Evolutionary conservation across 192 early-diverging fungal species (phyloP).

Genomic region (Tieghemiomyces parasiticus): DNA sequence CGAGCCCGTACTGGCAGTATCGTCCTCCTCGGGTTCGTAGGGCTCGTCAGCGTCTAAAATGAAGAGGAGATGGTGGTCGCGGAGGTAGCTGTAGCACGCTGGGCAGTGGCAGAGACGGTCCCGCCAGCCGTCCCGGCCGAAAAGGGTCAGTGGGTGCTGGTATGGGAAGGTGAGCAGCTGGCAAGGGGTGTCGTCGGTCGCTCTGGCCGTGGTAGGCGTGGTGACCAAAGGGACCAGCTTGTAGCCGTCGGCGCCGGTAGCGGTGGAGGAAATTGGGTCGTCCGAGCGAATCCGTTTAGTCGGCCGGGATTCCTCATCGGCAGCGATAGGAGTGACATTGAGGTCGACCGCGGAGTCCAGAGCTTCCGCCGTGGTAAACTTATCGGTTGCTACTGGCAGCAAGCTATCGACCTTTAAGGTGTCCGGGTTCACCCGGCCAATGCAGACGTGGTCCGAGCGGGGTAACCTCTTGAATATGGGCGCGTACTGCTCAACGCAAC

Average conservation of each 20-base stretch:
- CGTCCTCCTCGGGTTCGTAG: slow-evolving; percentile 67
- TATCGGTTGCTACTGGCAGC: too few species aligned
- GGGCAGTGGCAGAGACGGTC: slow-evolving; percentile 51
- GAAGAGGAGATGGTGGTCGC: slow-evolving; percentile 28
- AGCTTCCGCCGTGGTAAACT: slow-evolving; percentile 11
- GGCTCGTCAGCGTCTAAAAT: slow-evolving; percentile 47
- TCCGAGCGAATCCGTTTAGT: not conserved
- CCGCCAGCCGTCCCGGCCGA: slow-evolving; percentile 60
- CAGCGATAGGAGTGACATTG: slow-evolving; percentile 11
- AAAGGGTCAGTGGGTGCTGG: slow-evolving; percentile 40
- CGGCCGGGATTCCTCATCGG: slow-evolving; percentile 10
- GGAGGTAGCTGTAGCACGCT: slow-evolving; percentile 36
- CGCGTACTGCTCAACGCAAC: slow-evolving; percentile 33
- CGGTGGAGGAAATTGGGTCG: not conserved
- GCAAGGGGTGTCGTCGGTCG: slow-evolving; percentile 13
- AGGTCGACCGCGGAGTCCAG: slow-evolving; percentile 7
- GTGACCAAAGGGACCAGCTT: too few species aligned
- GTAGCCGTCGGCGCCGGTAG: slow-evolving; percentile 10
- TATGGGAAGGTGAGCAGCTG: slow-evolving; percentile 20
- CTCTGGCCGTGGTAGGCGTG: slow-evolving; percentile 13
- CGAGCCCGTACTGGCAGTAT: slow-evolving; percentile 47
- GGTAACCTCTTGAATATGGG: slow-evolving; percentile 20
- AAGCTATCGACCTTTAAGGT: slow-evolving; percentile 11
- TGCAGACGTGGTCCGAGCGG: slow-evolving; percentile 14
- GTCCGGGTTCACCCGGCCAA: slow-evolving; percentile 21